Evolutionary conservation across 495 filamentous ascomycete species (phyloP).

Genomic region (Podospora fimiseda): DNA sequence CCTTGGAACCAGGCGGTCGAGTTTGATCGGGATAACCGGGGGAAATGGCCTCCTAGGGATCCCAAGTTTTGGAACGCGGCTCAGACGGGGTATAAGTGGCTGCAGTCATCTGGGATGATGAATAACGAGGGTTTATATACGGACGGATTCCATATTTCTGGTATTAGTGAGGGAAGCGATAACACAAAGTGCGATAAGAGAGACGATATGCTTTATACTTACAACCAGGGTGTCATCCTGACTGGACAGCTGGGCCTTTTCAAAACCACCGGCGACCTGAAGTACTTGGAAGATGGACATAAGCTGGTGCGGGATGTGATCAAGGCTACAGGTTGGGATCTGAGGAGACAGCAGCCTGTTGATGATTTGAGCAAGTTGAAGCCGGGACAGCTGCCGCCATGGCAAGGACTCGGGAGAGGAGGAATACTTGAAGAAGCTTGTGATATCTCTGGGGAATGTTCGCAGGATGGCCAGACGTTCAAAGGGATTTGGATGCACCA

Average conservation of each 20-base stretch:
- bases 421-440: constrained; percentile 84
- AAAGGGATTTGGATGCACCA: constrained; percentile 96
- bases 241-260: constrained; percentile 77
- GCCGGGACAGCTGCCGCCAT: constrained; percentile 36
- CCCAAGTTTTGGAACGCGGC: constrained; percentile 63
- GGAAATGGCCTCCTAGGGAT: constrained; percentile 46
- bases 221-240: constrained; percentile 94
- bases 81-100: constrained; percentile 74
- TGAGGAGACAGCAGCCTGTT: constrained; percentile 29
- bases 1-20: constrained; percentile 40
- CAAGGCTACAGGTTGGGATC: constrained; percentile 66
- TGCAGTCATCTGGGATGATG: constrained; percentile 72
- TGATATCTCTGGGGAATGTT: constrained; percentile 67
- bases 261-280: constrained; percentile 57
- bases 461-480: constrained; percentile 86
- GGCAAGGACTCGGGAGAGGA: constrained; percentile 67
- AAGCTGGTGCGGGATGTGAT: constrained; percentile 64
- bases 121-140: constrained; percentile 70
- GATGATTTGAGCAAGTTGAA: constrained; percentile 16
- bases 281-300: constrained; percentile 76
- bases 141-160: constrained; percentile 86
- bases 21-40: neutral
- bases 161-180: constrained; percentile 45
- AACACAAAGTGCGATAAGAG: constrained; percentile 63
- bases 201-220: constrained; percentile 87